Evolutionary conservation across 1,284 basidiomycete species (phyloP).

Genomic region (Apiotrichum siamense): DNA sequence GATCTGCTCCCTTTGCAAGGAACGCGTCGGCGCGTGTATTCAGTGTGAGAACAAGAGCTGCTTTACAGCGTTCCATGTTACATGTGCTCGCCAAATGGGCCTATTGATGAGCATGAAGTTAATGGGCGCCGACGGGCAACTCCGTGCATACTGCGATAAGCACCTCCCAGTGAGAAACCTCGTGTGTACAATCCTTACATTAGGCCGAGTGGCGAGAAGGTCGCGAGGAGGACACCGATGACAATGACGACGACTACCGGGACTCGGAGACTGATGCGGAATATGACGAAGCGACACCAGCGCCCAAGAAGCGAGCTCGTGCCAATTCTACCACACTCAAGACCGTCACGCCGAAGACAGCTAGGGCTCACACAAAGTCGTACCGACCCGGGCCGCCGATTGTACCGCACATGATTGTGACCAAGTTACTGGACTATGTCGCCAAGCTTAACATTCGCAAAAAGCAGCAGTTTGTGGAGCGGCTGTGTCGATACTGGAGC

Average conservation of each 20-base stretch:
- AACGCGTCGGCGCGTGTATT: conserved; percentile 84
- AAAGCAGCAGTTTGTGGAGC: conserved; percentile 67
- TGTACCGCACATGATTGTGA: conserved; percentile 53
- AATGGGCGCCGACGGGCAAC: conserved; percentile 48
- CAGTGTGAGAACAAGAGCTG: conserved; percentile 91
- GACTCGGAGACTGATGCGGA: conserved; percentile 38
- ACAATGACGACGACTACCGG: conserved; percentile 21
- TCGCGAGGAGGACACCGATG: conserved; percentile 30
- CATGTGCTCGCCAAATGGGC: conserved; percentile 83
- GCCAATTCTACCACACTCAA: conserved; percentile 15
- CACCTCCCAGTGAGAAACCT: conserved; percentile 68
- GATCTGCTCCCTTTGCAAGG: conserved; percentile 83
- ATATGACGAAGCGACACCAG: conserved; percentile 39
- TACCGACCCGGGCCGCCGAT: conserved; percentile 53
- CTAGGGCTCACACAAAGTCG: conserved; percentile 53
- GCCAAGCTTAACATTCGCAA: conserved; percentile 66
- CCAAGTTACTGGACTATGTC: conserved; percentile 73
- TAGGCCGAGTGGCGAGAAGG: conserved; percentile 18
- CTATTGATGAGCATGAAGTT: conserved; percentile 81
- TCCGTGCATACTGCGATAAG: conserved; percentile 78
- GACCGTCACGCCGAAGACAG: conserved; percentile 48
- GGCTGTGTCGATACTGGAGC: conserved; percentile 92
- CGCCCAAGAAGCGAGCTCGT: conserved; percentile 8
- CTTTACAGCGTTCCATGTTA: conserved; percentile 90
- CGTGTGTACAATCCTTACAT: background rate